Evolutionary conservation across 1,139 yeast genomes (phyloP).

Genomic region (Candida gigantensis): DNA sequence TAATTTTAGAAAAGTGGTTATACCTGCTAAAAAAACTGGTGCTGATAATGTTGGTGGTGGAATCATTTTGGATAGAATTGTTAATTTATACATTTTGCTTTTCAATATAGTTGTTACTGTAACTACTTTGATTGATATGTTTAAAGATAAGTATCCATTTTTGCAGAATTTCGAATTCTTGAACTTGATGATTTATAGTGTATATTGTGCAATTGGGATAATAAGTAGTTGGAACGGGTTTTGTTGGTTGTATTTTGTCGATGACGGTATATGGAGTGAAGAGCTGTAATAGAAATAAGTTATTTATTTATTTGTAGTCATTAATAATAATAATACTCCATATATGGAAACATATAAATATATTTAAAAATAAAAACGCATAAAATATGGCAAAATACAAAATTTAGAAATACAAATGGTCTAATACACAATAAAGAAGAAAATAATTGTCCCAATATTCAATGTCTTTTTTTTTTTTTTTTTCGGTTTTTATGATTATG

Average conservation of each 20-base stretch:
- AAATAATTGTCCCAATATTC: neutral
- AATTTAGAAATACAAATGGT: neutral
- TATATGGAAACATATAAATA: neutral
- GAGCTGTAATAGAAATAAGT: too few species aligned
- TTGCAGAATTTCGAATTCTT: slow-evolving; percentile 66
- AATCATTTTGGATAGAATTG: slow-evolving; percentile 70
- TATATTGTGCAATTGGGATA: slow-evolving; percentile 85
- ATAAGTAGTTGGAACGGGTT: slow-evolving; percentile 87
- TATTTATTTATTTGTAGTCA: too few species aligned
- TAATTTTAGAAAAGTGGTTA: slow-evolving; percentile 67
- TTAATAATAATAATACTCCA: too few species aligned
- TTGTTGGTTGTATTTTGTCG: slow-evolving; percentile 83
- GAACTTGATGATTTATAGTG: slow-evolving; percentile 78
- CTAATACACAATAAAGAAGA: slow-evolving; percentile 1
- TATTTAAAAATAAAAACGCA: neutral
- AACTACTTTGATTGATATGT: slow-evolving; percentile 57
- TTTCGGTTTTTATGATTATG: neutral
- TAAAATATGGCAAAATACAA: neutral
- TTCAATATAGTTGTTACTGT: slow-evolving; percentile 63
- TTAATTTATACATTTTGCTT: slow-evolving; percentile 67
- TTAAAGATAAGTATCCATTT: slow-evolving; percentile 50
- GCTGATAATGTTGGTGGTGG: slow-evolving; percentile 21
- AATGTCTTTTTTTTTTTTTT: neutral
- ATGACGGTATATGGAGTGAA: slow-evolving; percentile 60
- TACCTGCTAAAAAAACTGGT: slow-evolving; percentile 53